Percentiles rank a stretch among this genome's conserved stretches.
Conservation (phyloP, 495 filamentous ascomycete species). For the Aspergillus egyptiacus region DNA sequence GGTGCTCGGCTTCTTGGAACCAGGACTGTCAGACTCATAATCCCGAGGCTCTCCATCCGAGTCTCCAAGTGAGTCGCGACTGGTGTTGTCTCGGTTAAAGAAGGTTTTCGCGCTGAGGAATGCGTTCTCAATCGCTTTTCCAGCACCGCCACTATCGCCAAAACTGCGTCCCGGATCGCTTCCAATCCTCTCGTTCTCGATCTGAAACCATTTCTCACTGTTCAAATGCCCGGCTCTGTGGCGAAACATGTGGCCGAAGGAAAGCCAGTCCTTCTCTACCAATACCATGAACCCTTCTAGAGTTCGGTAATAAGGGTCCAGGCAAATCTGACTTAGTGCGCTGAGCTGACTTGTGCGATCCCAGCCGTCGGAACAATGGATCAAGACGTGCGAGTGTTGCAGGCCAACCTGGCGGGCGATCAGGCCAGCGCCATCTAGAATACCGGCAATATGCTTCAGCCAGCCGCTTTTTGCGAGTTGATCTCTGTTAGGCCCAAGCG, state of each 20-base stretch:
- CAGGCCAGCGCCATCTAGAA: conserved; percentile 76
- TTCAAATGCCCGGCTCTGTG: conserved; percentile 79
- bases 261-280: conserved; percentile 96
- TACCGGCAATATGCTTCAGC: conserved; percentile 81
- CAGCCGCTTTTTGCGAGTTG: conserved; percentile 77
- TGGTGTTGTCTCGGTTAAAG: conserved; percentile 72
- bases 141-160: conserved; percentile 50
- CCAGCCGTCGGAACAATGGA: conserved; percentile 98
- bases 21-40: conserved; percentile 44
- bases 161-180: conserved; percentile 41
- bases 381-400: conserved; percentile 87
- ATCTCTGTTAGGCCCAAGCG: conserved; percentile 77
- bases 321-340: conserved; percentile 85
- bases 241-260: conserved; percentile 96
- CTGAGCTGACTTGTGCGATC: conserved; percentile 94
- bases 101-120: conserved; percentile 83
- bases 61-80: conserved; percentile 56
- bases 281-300: conserved; percentile 93
- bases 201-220: conserved; percentile 91
- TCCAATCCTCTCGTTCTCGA: conserved; percentile 60
- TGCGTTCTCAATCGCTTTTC: conserved; percentile 79
- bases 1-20: conserved; percentile 37
- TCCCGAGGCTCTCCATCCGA: conserved; percentile 57
- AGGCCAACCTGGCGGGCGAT: conserved; percentile 88
- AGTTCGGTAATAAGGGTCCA: conserved; percentile 94